Evolutionary conservation across 129 eudicot species (phyloP), one percentile per base, ranked within the genome.

Genomic region (Erigeron canadensis): DNA sequence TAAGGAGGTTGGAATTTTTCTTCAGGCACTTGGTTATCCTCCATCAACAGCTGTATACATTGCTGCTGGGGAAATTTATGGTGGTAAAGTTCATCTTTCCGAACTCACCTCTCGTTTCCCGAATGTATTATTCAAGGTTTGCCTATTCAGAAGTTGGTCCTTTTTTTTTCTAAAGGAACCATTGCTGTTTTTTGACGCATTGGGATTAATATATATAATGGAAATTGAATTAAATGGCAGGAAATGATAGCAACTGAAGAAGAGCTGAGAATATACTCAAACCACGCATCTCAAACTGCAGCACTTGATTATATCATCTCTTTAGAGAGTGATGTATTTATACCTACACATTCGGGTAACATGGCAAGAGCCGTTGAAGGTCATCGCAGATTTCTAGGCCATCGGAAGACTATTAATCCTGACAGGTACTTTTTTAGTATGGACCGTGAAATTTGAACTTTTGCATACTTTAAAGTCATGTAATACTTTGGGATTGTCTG

Each of bases 321-420:
- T 34, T 59, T 89, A 65, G 95, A 93, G 75, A 89, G 98, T 74
- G 92, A 93, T 63, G 83, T 93, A 37, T 93, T 93, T 77, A 73
- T 93, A 43, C 91, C 98, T 41, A 87, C 98, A 70, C 86, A 93
- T 81, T 80, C 95, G 15, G 98, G 98, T 80, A 89, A 93, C 82
- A 93, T 93, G 98, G 98, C 98, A 69, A 87, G 95, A 73, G 78
- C 88, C 65, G 92, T 93, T 79, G 96, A 93, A 78, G 96, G 98
- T 47, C 98, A 93, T 66, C 91, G 98, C 19, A 81, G 96, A 60
- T 87, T 93, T 69, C 71, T 93, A 72, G 91, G 91, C 66, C 96
- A 89, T 82, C 79, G 91, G 57, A 88, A 80, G 80, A 93, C 98
- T 28, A 84, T 89, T 73, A 89, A 84, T 58, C 98, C 95, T 9